Evolutionary conservation across 2,329 filamentous ascomycete species (phyloP).

Genomic region (Botrytis galanthina): DNA sequence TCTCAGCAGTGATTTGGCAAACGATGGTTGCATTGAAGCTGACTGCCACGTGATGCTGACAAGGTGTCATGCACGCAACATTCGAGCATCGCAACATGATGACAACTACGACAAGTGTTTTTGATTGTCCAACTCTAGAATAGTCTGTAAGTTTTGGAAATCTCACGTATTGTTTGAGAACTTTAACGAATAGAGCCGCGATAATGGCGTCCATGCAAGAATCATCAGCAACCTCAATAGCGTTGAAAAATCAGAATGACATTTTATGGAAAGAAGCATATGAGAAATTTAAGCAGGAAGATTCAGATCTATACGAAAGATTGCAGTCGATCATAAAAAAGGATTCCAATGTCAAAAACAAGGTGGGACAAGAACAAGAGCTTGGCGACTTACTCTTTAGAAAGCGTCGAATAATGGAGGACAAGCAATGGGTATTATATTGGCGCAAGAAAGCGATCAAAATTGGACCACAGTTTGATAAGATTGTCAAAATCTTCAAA

Average conservation of each 20-base stretch:
- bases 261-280: slow-evolving; percentile 1
- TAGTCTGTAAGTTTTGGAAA: neutral
- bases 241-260: neutral
- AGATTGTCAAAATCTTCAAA: neutral
- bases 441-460: neutral
- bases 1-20: neutral
- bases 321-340: neutral
- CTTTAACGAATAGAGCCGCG: neutral
- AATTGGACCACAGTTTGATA: slow-evolving; percentile 1
- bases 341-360: neutral
- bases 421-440: neutral
- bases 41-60: neutral
- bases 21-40: neutral
- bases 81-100: neutral
- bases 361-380: neutral
- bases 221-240: neutral
- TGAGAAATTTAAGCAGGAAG: neutral
- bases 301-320: neutral
- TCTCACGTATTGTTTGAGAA: neutral
- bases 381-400: neutral
- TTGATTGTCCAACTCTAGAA: neutral
- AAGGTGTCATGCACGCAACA: neutral
- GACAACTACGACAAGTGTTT: neutral
- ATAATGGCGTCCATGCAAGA: neutral
- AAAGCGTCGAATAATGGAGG: neutral